Evolutionary conservation across 495 filamentous ascomycete species (phyloP).

Genomic region (Parathielavia hyrcaniae): DNA sequence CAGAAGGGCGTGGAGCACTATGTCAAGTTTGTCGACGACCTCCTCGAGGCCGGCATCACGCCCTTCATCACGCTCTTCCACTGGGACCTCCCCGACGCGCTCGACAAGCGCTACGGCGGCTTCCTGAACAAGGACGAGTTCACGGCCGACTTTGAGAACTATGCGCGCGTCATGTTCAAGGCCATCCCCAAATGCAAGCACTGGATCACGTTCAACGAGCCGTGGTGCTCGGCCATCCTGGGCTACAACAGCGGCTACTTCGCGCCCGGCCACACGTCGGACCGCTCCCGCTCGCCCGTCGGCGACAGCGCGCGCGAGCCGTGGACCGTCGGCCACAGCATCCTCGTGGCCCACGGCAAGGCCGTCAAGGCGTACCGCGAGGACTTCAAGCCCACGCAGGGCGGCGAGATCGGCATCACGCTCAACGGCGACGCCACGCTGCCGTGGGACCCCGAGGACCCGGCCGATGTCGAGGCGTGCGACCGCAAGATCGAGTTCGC

Average conservation of each 20-base stretch:
- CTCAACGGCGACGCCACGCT: constrained; percentile 57
- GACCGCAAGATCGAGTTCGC: constrained; percentile 60
- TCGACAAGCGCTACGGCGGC: constrained; percentile 58
- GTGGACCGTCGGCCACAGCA: constrained; percentile 57
- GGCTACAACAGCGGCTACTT: constrained; percentile 56
- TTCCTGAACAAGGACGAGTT: constrained; percentile 55
- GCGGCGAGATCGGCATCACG: constrained; percentile 57
- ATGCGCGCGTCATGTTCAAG: constrained; percentile 53
- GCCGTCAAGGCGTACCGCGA: constrained; percentile 63
- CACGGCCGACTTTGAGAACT: constrained; percentile 55
- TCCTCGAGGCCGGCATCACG: constrained; percentile 52
- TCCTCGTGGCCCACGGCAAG: constrained; percentile 52
- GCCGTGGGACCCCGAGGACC: constrained; percentile 52
- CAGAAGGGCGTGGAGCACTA: constrained; percentile 55
- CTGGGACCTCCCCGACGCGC: constrained; percentile 56
- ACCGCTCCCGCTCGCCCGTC: constrained; percentile 48
- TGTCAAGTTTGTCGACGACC: constrained; percentile 54
- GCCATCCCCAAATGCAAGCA: constrained; percentile 54
- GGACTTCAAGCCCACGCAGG: constrained; percentile 56
- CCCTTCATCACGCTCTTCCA: constrained; percentile 60
- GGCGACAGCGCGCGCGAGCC: constrained; percentile 54
- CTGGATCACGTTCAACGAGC: constrained; percentile 66
- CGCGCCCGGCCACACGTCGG: constrained; percentile 54
- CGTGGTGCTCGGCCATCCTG: constrained; percentile 55
- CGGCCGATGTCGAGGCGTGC: constrained; percentile 52